phyloP scores from a whole-genome alignment of 2,329 filamentous ascomycete genomes.

The Pseudogymnoascus sp. region DNA sequence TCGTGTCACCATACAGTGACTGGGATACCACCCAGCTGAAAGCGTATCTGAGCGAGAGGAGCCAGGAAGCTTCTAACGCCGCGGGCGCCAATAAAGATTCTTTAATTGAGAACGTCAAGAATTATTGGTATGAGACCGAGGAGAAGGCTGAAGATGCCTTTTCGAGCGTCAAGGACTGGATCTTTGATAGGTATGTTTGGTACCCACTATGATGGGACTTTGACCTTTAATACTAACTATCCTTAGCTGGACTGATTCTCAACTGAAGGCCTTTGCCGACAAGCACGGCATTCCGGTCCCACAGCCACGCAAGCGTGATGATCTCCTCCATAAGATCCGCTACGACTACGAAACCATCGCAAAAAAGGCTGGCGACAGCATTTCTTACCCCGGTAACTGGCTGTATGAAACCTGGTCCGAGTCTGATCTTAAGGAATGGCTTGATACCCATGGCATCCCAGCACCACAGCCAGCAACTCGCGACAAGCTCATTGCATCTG shows the following conservation, averaged over 20 bases:
- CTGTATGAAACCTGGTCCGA: constrained; percentile 83
- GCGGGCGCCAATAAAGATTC: constrained; percentile 62
- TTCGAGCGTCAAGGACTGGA: constrained; percentile 73
- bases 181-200: constrained; percentile 66
- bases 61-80: constrained; percentile 59
- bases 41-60: constrained; percentile 63
- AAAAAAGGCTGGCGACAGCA: constrained; percentile 66
- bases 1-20: constrained; percentile 65
- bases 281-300: constrained; percentile 77
- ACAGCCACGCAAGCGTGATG: constrained; percentile 79
- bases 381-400: constrained; percentile 90
- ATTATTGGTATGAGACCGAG: constrained; percentile 70
- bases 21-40: constrained; percentile 67
- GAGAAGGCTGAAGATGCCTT: constrained; percentile 69
- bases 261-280: constrained; percentile 88
- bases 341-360: constrained; percentile 74
- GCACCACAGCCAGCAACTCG: constrained; percentile 77
- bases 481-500: constrained; percentile 78
- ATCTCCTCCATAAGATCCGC: constrained; percentile 68
- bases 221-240: constrained; percentile 31
- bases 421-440: constrained; percentile 88
- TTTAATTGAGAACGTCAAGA: constrained; percentile 62
- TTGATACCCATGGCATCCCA: constrained; percentile 79
- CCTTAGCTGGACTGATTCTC: constrained; percentile 78
- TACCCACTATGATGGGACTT: constrained; percentile 10